These are phyloP conservation scores for Orbilia brochopaga DNA, from an alignment of 2,329 filamentous ascomycete species.

Conservation along the genomic window DNA sequence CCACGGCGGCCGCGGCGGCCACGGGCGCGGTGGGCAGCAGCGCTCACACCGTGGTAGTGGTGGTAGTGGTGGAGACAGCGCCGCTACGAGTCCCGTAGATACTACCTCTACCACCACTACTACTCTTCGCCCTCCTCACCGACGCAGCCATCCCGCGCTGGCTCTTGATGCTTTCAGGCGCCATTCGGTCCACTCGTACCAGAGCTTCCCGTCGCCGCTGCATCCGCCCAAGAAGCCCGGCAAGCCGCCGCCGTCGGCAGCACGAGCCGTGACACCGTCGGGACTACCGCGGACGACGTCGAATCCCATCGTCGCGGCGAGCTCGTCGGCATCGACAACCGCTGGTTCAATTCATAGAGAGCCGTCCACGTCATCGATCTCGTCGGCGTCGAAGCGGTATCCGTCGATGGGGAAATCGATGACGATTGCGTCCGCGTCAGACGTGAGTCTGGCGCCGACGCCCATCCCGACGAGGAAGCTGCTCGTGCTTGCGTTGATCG, in stretches of 20 bases:
- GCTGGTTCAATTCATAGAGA: slow-evolving; percentile 38
- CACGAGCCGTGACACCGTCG: slow-evolving; percentile 51
- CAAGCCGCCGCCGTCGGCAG: slow-evolving; percentile 32
- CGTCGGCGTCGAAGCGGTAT: slow-evolving; percentile 54
- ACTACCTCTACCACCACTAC: too few relatives aligned
- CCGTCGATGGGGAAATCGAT: slow-evolving; percentile 7
- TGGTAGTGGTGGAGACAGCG: slow-evolving; percentile 26
- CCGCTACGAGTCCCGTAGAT: slow-evolving; percentile 6
- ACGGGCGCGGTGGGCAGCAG: too few relatives aligned
- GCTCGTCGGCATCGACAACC: slow-evolving; percentile 42
- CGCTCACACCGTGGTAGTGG: slow-evolving; percentile 16
- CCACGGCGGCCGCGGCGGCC: too few relatives aligned
- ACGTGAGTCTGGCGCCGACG: slow-evolving; percentile 60
- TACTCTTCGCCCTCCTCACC: slow-evolving; percentile 14
- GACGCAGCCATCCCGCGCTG: slow-evolving; percentile 41
- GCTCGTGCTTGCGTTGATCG: slow-evolving; percentile 81
- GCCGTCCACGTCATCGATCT: slow-evolving; percentile 55
- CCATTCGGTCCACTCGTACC: slow-evolving; percentile 70
- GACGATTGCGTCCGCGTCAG: neutral
- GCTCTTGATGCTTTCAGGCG: slow-evolving; percentile 56
- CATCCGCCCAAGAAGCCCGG: slow-evolving; percentile 64
- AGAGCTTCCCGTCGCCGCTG: slow-evolving; percentile 78
- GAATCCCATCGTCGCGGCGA: slow-evolving; percentile 55
- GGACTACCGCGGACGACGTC: slow-evolving; percentile 51
- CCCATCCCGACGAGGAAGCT: slow-evolving; percentile 85